Evolutionary conservation across 106 monocot species (phyloP).

Genomic region (Allium sativum): DNA sequence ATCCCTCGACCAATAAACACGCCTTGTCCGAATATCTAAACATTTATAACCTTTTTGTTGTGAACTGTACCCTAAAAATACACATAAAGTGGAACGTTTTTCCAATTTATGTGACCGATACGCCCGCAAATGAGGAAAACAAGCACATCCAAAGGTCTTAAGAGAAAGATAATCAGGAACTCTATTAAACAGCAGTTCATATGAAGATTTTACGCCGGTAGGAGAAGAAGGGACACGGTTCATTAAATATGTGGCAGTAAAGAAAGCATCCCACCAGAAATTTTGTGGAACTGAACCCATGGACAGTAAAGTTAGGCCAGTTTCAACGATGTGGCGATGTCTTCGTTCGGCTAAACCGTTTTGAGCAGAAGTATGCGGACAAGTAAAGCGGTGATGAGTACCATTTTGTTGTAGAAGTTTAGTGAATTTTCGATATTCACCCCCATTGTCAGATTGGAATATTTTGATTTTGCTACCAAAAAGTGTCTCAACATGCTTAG

Average conservation of each 20-base stretch:
- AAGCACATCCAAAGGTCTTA: background rate
- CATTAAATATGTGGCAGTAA: background rate
- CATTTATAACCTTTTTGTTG: background rate
- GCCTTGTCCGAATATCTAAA: background rate
- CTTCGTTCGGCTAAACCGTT: too few species aligned
- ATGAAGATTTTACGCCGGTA: background rate
- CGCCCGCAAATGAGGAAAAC: background rate
- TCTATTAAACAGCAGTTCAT: background rate
- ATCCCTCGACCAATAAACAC: background rate
- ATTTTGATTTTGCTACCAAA: background rate
- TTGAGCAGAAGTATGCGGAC: too few species aligned
- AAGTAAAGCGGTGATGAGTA: background rate
- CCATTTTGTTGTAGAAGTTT: background rate
- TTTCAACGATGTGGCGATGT: background rate
- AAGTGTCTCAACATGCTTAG: background rate
- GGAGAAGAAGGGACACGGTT: background rate
- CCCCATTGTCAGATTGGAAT: background rate
- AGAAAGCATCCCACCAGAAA: background rate
- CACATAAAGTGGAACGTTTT: background rate
- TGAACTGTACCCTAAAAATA: background rate
- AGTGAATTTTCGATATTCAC: background rate
- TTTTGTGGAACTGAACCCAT: background rate
- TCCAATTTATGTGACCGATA: background rate
- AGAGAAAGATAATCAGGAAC: background rate
- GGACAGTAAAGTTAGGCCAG: background rate